Base-by-base conservation (phyloP, 805 yeast genomes). In the Metschnikowia gelsemii region DNA sequence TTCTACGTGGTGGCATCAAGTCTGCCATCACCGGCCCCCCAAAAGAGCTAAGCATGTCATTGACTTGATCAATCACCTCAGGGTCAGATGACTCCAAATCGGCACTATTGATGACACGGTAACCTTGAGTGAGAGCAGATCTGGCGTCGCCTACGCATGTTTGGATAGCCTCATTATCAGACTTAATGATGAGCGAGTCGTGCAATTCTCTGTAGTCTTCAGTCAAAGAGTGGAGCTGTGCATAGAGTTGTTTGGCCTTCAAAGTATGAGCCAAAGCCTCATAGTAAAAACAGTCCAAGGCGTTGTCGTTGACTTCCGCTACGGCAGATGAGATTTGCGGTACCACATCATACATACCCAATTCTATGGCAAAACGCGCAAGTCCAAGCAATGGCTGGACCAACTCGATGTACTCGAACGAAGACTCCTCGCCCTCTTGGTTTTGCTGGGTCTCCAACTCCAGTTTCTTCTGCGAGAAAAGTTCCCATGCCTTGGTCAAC, bases 261-360 rank as follows among this genome's bases (percentile, higher is more conserved):
- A 85, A 63, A 47, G 79, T 60, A 55, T 82, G 73, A 0, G 93
- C 80, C 54, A 90, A 78, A 0, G 93, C 95, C 56, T 87, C 95
- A 49, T 89, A 66, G 59, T 93, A 93, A 57, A 77, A 84, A 28
- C 83, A 75, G 55, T 93, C 98, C 43, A 87, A 70, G 46, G 87
- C 79, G 53, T 81, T 83, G 54, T 91, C 97, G 64, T 91, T 89
- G 33, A 91, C 77, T 46, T 85, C 91, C 53, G 83, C 82, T 13
- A 83, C 72, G 19, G 75, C 73, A 13, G 74, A 65, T 9, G 88
- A 72, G n/a, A 88, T 80, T n/a, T 76, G 73, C 3, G 78, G 67
- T 3, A 86, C 86, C 13, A 73, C 54, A 27, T 86, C 95, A 55
- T 79, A 81, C 49, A 78, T 61, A 16, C 82, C 91, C 56, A 87